Percentiles rank a stretch among this genome's conserved stretches.
Conservation (phyloP, 1,284 basidiomycete species). For the Rhodotorula sp. region DNA sequence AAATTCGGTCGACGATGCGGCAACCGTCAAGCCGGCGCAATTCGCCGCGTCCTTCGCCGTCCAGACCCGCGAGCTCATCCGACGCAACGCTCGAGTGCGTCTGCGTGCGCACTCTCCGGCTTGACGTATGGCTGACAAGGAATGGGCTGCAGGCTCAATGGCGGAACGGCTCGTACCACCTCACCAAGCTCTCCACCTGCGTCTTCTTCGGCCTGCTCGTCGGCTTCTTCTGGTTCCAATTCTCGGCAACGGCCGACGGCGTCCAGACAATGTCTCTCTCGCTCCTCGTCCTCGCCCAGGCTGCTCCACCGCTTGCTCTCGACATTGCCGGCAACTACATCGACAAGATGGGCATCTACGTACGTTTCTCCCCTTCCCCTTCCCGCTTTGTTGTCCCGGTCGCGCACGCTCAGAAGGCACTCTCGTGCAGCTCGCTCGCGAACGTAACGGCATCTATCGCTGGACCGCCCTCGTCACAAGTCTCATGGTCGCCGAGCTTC, state of each 20-base stretch:
- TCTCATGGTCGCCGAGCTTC: constrained; percentile 24
- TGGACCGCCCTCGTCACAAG: constrained; percentile 32
- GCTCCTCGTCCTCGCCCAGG: constrained; percentile 19
- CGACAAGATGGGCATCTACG: constrained; percentile 18
- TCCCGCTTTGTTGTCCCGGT: background rate
- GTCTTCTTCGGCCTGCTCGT: constrained; percentile 21
- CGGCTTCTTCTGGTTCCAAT: constrained; percentile 13
- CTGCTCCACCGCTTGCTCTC: constrained; percentile 23
- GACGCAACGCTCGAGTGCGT: background rate
- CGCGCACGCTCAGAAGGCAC: background rate
- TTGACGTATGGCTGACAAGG: background rate
- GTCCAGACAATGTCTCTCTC: constrained; percentile 10
- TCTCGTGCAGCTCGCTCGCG: constrained; percentile 12
- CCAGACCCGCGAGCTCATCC: constrained; percentile 15
- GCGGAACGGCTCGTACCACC: constrained; percentile 14
- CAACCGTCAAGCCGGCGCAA: background rate
- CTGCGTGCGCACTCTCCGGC: background rate
- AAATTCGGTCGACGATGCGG: background rate
- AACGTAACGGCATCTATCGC: constrained; percentile 35
- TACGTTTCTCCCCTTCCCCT: background rate
- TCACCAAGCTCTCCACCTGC: constrained; percentile 9
- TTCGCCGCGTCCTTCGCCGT: constrained; percentile 1
- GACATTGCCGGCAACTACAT: constrained; percentile 27
- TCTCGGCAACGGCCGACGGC: constrained; percentile 3
- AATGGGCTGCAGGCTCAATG: background rate